phyloP scores from a whole-genome alignment of 345 rosid genomes.

The Populus nigra region DNA sequence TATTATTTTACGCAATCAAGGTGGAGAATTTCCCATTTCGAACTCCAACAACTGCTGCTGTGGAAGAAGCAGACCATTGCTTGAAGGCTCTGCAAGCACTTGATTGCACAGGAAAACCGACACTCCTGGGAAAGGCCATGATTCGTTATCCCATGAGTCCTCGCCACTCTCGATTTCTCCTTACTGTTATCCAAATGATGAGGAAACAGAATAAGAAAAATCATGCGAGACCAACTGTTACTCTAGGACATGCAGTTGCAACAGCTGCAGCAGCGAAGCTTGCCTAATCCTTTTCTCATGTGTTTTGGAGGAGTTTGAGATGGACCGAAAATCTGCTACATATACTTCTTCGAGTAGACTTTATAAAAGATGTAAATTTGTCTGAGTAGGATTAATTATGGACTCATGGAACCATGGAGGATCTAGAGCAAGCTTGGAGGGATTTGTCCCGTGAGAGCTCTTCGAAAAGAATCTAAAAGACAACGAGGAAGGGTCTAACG shows the following conservation, averaged over 20 bases:
- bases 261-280: conserved; percentile 73
- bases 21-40: conserved; percentile 89
- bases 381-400: conserved; percentile 53
- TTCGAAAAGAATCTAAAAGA: neutral
- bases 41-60: conserved; percentile 59
- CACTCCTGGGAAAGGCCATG: conserved; percentile 79
- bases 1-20: conserved; percentile 27
- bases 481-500: conserved; percentile 66
- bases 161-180: conserved; percentile 87
- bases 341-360: conserved; percentile 59
- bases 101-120: conserved; percentile 54
- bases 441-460: conserved; percentile 43
- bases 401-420: conserved; percentile 62
- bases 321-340: conserved; percentile 36
- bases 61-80: conserved; percentile 66
- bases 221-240: conserved; percentile 52
- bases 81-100: conserved; percentile 78
- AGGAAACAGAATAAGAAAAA: conserved; percentile 21
- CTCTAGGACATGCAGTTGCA: conserved; percentile 71
- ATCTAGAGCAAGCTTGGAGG: conserved; percentile 71
- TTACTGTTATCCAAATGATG: conserved; percentile 61
- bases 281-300: conserved; percentile 67
- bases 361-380: conserved; percentile 36
- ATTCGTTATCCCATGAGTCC: conserved; percentile 85
- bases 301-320: conserved; percentile 46